Evolutionary conservation across 2,329 filamentous ascomycete genomes (phyloP).

Genomic region (Clarireedia hainanense): DNA sequence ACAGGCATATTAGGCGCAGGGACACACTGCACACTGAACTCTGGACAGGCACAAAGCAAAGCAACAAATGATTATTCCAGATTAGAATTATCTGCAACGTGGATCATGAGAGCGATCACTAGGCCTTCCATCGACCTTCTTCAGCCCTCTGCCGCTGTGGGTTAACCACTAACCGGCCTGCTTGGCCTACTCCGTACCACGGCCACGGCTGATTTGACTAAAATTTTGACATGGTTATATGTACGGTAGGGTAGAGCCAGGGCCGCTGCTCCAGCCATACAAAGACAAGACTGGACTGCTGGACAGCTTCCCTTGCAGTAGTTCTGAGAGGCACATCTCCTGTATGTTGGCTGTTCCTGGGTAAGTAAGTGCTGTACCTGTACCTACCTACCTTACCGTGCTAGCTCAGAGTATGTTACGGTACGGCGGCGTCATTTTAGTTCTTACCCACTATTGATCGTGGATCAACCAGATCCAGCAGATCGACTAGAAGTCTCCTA

Average conservation of each 20-base stretch:
- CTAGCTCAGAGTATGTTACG: neutral
- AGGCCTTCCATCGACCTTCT: slow-evolving; percentile 5
- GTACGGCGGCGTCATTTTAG: neutral
- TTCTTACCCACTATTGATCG: neutral
- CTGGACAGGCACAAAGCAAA: no score
- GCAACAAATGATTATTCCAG: neutral
- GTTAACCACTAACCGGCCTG: neutral
- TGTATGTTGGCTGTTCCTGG: no score
- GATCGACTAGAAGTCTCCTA: neutral
- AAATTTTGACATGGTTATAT: no score
- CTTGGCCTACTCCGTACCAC: no score
- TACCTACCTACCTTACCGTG: neutral
- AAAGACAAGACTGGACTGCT: neutral
- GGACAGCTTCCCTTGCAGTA: no score
- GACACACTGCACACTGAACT: no score
- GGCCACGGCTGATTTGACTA: no score
- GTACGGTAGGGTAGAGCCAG: no score
- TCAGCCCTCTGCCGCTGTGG: slow-evolving; percentile 4
- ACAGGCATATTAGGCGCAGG: no score
- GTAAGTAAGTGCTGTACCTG: neutral
- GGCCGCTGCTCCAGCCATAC: no score
- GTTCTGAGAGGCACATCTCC: no score
- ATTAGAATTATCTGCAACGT: neutral
- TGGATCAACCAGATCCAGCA: neutral
- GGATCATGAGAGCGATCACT: slow-evolving; percentile 12